Conservation (phyloP, 768 basidiomycete species). For the Suillus americanus region DNA sequence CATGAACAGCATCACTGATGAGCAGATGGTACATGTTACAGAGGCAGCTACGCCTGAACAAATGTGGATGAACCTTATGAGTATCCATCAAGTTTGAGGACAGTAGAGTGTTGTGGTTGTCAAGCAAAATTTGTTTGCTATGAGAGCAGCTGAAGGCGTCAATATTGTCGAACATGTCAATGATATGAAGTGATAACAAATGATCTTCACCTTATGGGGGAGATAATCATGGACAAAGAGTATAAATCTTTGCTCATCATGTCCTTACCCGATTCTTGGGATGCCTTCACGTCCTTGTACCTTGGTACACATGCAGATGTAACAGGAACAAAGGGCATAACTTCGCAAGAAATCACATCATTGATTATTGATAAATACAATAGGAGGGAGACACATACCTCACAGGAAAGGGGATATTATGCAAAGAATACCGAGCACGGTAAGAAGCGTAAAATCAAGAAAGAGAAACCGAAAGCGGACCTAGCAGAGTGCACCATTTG, state of each 20-base stretch:
- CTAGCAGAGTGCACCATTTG: neutral
- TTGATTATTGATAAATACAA: conserved; percentile 1
- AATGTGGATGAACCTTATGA: conserved; percentile 3
- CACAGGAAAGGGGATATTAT: neutral
- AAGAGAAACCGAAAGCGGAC: no score
- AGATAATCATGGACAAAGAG: neutral
- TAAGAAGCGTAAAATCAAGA: no score
- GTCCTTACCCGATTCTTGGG: conserved; percentile 1
- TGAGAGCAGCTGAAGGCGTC: neutral
- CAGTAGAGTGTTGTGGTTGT: neutral
- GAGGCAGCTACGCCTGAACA: no score
- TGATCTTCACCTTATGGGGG: neutral
- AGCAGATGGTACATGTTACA: conserved; percentile 6
- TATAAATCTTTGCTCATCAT: conserved; percentile 1
- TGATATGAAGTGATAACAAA: neutral
- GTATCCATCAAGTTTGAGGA: neutral
- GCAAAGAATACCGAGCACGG: no score
- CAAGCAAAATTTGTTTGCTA: neutral
- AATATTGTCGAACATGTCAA: neutral
- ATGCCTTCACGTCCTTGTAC: neutral
- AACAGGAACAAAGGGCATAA: neutral
- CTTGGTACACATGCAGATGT: neutral
- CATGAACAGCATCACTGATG: neutral
- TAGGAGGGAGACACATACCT: neutral
- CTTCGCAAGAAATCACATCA: neutral